phyloP scores from a whole-genome alignment of 2,329 filamentous ascomycete genomes.

The Pestalotiopsis fici region DNA sequence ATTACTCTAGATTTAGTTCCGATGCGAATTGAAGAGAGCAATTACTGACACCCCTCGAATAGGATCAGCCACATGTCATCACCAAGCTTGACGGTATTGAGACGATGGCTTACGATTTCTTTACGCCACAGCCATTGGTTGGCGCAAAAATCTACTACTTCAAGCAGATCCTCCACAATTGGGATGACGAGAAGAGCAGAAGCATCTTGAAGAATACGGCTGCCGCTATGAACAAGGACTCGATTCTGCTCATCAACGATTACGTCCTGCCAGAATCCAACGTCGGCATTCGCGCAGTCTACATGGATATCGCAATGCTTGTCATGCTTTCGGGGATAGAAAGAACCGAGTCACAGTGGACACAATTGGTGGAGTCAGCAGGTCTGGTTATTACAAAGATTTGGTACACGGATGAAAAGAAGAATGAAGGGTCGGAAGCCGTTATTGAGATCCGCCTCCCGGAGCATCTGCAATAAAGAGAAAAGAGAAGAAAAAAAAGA shows the following conservation, averaged over 20 bases:
- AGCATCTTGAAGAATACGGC: not conserved
- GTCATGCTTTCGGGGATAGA: not conserved
- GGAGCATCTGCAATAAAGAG: not conserved
- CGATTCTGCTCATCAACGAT: not conserved
- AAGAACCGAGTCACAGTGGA: not conserved
- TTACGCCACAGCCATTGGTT: slow-evolving; percentile 2
- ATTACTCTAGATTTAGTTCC: too few species aligned
- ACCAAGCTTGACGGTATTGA: not conserved
- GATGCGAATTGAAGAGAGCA: too few species aligned
- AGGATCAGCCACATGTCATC: slow-evolving; percentile 4
- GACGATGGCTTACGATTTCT: slow-evolving; percentile 4
- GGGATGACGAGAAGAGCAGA: not conserved
- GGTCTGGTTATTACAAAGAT: not conserved
- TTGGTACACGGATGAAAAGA: slow-evolving; percentile 2
- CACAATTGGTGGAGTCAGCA: not conserved
- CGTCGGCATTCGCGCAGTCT: not conserved
- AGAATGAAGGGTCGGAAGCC: not conserved
- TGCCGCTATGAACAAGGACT: not conserved
- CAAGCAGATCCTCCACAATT: slow-evolving; percentile 6
- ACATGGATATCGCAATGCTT: slow-evolving; percentile 1
- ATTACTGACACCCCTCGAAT: too few species aligned
- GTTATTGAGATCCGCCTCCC: not conserved
- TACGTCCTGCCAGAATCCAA: not conserved
- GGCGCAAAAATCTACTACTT: slow-evolving; percentile 4
- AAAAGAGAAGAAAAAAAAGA: too few species aligned